phyloP scores from a whole-genome alignment of 257 asterid species.

The Solanum habrochaites region DNA sequence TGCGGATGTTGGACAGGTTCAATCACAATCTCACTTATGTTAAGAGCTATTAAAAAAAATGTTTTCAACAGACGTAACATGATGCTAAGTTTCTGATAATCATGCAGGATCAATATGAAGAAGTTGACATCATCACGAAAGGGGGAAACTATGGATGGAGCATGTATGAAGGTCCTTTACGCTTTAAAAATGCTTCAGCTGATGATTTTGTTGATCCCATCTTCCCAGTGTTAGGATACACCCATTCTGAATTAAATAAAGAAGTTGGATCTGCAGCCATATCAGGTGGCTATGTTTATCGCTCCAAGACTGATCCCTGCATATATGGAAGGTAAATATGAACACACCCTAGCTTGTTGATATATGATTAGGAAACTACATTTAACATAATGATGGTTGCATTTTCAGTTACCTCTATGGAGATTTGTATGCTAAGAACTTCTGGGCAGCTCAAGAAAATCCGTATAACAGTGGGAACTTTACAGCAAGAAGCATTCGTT shows the following conservation, averaged over 20 bases:
- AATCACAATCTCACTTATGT: not conserved
- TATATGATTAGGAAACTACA: not conserved
- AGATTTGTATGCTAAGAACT: slow-evolving; percentile 58
- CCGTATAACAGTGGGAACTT: slow-evolving; percentile 76
- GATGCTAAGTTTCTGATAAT: not conserved
- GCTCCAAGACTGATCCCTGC: slow-evolving; percentile 83
- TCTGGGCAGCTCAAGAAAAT: slow-evolving; percentile 83
- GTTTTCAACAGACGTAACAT: not conserved
- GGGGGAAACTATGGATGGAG: slow-evolving; percentile 98
- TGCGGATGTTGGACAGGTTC: slow-evolving; percentile 82
- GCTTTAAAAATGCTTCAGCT: slow-evolving; percentile 43
- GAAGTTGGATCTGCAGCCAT: slow-evolving; percentile 84
- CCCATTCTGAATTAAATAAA: slow-evolving; percentile 51
- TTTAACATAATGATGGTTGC: not conserved
- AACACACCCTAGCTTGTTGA: not conserved
- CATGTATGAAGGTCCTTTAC: slow-evolving; percentile 62
- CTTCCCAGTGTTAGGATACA: slow-evolving; percentile 70
- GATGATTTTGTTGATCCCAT: slow-evolving; percentile 47
- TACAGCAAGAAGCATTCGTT: slow-evolving; percentile 37
- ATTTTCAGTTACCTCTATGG: slow-evolving; percentile 75
- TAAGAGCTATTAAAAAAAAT: not conserved
- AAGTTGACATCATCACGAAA: slow-evolving; percentile 72
- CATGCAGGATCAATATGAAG: slow-evolving; percentile 69
- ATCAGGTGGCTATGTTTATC: slow-evolving; percentile 74
- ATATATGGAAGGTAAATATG: slow-evolving; percentile 65